A percentile compares a stretch with the other conserved stretches of the same genome.
Evolutionary conservation across 805 yeast genomes (phyloP).

Genomic region (Kodamaea nitidulidarum): DNA sequence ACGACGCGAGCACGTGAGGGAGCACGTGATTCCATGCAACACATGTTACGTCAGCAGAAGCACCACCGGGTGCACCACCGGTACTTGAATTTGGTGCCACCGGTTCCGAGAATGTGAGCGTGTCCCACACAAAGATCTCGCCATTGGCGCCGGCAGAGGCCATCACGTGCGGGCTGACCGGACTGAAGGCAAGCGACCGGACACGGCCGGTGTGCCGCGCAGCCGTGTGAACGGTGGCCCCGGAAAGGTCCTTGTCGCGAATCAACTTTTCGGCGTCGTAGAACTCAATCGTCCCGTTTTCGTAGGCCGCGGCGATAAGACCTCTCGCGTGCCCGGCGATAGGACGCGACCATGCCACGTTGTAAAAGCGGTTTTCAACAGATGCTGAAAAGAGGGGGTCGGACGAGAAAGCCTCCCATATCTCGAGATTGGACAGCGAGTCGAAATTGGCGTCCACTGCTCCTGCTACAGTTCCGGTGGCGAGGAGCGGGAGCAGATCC

Average conservation of each 20-base stretch:
- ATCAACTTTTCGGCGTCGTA: conserved; percentile 64
- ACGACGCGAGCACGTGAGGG: conserved; percentile 84
- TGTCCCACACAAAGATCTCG: conserved; percentile 88
- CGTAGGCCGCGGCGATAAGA: conserved; percentile 83
- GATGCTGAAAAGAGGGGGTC: conserved; percentile 35
- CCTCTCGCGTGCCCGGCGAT: conserved; percentile 47
- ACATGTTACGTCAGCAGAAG: conserved; percentile 77
- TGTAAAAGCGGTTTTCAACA: conserved; percentile 53
- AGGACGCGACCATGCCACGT: conserved; percentile 76
- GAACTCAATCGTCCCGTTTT: conserved; percentile 72
- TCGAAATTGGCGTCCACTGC: conserved; percentile 88
- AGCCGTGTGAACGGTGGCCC: conserved; percentile 48
- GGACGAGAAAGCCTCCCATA: conserved; percentile 63
- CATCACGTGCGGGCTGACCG: conserved; percentile 62
- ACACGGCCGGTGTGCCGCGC: conserved; percentile 66
- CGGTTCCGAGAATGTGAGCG: conserved; percentile 56
- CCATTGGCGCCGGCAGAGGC: conserved; percentile 90
- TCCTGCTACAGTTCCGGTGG: conserved; percentile 94
- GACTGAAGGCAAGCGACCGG: conserved; percentile 71
- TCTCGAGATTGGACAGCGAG: conserved; percentile 69
- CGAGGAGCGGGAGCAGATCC: conserved; percentile 67
- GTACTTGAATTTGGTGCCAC: conserved; percentile 62
- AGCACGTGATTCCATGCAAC: conserved; percentile 87
- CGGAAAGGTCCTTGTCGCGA: conserved; percentile 35
- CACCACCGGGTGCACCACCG: conserved; percentile 69